Conservation (phyloP, 75 land plant species). For the Larix kaempferi region DNA sequence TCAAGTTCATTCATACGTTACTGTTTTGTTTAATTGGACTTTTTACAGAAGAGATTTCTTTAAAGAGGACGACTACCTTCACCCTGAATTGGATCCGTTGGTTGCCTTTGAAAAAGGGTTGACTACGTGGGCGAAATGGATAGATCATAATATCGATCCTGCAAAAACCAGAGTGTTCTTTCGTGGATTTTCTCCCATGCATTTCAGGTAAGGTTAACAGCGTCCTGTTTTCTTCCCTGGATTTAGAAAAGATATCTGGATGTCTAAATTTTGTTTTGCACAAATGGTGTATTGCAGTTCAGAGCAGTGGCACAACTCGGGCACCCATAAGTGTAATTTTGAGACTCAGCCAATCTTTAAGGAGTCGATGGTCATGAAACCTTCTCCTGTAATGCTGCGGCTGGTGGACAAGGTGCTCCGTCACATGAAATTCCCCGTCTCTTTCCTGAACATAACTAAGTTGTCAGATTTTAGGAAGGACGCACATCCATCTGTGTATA, state of each 20-base stretch:
- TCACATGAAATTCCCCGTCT: conserved; percentile 44
- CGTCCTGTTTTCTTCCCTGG: neutral
- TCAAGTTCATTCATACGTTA: no score
- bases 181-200: conserved; percentile 73
- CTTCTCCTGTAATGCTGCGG: conserved; percentile 10
- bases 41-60: conserved; percentile 38
- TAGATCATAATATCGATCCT: conserved; percentile 54
- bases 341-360: conserved; percentile 18
- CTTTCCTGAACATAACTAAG: conserved; percentile 54
- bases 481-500: conserved; percentile 68
- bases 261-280: no score
- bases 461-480: conserved; percentile 68
- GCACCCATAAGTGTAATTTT: conserved; percentile 3
- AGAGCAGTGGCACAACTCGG: neutral
- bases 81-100: conserved; percentile 47
- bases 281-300: conserved; percentile 12
- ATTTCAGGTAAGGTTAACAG: conserved; percentile 50
- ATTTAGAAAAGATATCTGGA: no score
- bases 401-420: conserved; percentile 33
- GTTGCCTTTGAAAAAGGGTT: conserved; percentile 53
- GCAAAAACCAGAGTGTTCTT: conserved; percentile 70
- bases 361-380: conserved; percentile 13
- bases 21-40: no score
- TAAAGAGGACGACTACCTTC: conserved; percentile 25
- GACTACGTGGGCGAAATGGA: conserved; percentile 74